Conservation (phyloP, 2,329 filamentous ascomycete genomes). For the Penicillium glabrum region DNA sequence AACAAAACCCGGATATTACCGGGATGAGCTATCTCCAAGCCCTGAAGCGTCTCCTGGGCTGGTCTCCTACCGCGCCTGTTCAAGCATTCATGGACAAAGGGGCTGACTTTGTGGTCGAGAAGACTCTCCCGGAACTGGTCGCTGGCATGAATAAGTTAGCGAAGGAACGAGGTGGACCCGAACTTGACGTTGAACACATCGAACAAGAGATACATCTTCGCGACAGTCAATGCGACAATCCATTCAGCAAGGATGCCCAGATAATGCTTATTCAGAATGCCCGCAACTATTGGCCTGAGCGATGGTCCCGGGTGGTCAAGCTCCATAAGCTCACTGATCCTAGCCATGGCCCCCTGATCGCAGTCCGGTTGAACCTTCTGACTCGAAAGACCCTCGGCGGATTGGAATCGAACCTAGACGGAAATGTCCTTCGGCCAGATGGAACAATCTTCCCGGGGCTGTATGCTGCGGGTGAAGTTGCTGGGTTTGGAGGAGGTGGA, state of each 20-base stretch:
- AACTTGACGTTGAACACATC: background rate
- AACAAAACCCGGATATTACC: slow-evolving; percentile 2
- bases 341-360: background rate
- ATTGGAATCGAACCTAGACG: background rate
- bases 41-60: background rate
- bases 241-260: slow-evolving; percentile 1
- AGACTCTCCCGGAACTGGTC: background rate
- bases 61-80: background rate
- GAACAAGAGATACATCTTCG: background rate
- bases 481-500: slow-evolving; percentile 1
- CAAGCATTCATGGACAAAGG: slow-evolving; percentile 3
- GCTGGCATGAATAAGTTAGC: slow-evolving; percentile 1
- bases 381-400: slow-evolving; percentile 1
- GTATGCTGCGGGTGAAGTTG: background rate
- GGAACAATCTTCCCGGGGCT: background rate
- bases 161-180: background rate
- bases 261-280: slow-evolving; percentile 2
- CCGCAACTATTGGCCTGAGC: background rate
- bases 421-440: slow-evolving; percentile 1
- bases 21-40: background rate
- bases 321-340: background rate
- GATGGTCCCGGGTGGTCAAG: background rate
- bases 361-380: slow-evolving; percentile 1
- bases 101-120: background rate
- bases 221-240: background rate